Base-by-base conservation (phyloP, 345 rosid species). In the Odontarrhena argentea region DNA sequence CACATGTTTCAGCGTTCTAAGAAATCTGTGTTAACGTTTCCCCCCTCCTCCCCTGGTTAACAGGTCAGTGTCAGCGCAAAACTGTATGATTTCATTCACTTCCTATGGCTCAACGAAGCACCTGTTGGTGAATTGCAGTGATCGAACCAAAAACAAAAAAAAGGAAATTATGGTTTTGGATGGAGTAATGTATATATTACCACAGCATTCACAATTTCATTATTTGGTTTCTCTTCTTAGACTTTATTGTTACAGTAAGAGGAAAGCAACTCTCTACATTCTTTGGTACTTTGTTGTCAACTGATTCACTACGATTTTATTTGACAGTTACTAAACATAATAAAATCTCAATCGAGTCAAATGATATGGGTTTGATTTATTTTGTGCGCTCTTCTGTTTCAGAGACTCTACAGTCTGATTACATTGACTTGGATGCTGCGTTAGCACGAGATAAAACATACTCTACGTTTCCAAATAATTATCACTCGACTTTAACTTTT, bases 41-140 rank as follows among this genome's bases (percentile, higher is more conserved):
- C 36, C 36, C 36, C 36, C 36, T 18, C 22, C 8, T 18, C 8
- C 6, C 8, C 3, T 26, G 37, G 28, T 50, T 75, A 69, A 15
- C 86, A 91, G 99, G 99, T 91, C 76, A 94, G 97, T 44, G 97
- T 91, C 9, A 91, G 89, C 26, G 83, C 84, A 1, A 91, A 87
- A 62, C 72, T 91, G 67, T 94, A 94, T 10, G 97, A 94, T 65
- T 94, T 94, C 81, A 94, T 91, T 62, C 97, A 94, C 74, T 87
- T 86, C 80, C 77, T 94, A 28, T 94, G 99, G 97, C 96, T 94
- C 71, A 94, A 94, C 3, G 99, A 94, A 81, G 99, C 97, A 4
- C 99, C 99, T 1, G 97, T 94, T 3, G 99, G 99, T 60, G 99
- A 94, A 78, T 71, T 94, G 79, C 88, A 83, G 57, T 74, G 36